These are phyloP conservation scores for Diaporthe eres DNA, from an alignment of 2,329 filamentous ascomycete genomes.

Conservation along the genomic window DNA sequence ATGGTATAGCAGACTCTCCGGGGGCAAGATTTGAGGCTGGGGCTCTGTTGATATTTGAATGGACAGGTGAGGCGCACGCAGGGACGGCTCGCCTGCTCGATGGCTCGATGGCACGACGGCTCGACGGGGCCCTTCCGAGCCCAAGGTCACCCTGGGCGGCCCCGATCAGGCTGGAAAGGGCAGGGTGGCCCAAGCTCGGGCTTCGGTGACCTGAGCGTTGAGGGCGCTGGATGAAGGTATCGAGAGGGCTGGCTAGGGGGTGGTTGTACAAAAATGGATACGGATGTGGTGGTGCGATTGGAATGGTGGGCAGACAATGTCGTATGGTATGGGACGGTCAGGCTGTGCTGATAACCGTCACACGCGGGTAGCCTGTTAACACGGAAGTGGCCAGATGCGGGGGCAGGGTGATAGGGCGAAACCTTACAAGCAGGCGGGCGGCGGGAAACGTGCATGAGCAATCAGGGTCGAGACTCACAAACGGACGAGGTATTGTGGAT, in stretches of 20 bases:
- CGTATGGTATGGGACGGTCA: conserved; percentile 40
- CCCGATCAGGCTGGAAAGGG: conserved; percentile 20
- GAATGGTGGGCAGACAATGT: conserved; percentile 40
- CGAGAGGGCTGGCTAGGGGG: conserved; percentile 27
- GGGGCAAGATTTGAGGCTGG: conserved; percentile 35
- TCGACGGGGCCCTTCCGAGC: conserved; percentile 4
- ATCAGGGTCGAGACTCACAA: conserved; percentile 25
- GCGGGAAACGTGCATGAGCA: conserved; percentile 19
- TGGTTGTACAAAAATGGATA: conserved; percentile 25
- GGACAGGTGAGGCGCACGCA: conserved; percentile 5
- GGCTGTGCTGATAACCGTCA: conserved; percentile 59
- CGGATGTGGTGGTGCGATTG: conserved; percentile 40
- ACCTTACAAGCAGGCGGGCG: neutral
- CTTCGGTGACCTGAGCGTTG: conserved; percentile 20
- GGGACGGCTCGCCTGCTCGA: neutral
- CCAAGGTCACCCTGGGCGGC: conserved; percentile 12
- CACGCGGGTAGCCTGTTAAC: conserved; percentile 47
- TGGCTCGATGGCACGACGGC: conserved; percentile 10
- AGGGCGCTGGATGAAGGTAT: conserved; percentile 11
- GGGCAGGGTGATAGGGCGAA: neutral
- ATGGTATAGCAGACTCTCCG: conserved; percentile 38
- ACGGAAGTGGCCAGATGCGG: no score
- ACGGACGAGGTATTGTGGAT: conserved; percentile 35
- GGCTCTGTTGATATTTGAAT: conserved; percentile 28
- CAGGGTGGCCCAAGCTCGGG: conserved; percentile 33